These are phyloP conservation scores for Endogone sp. DNA, from an alignment of 192 early-diverging fungal species.

Conservation along the genomic window DNA sequence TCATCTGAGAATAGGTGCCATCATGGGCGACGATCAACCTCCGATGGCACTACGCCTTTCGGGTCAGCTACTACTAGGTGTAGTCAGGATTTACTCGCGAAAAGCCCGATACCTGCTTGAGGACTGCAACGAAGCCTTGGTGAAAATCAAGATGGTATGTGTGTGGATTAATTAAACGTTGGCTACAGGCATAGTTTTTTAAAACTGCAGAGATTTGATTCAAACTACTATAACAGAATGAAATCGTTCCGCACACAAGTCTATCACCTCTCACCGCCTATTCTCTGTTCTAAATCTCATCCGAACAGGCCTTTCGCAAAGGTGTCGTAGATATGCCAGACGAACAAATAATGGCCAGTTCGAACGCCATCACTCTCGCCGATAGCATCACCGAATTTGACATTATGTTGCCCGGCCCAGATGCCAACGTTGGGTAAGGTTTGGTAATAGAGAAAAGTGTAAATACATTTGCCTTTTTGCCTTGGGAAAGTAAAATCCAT, in stretches of 20 bases:
- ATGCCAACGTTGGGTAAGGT: conserved; percentile 29
- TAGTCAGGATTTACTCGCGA: conserved; percentile 91
- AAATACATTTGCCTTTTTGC: too few relatives aligned
- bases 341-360: conserved; percentile 63
- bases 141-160: conserved; percentile 91
- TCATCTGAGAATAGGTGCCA: conserved; percentile 53
- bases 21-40: conserved; percentile 73
- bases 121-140: conserved; percentile 93
- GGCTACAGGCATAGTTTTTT: too few relatives aligned
- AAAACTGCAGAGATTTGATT: too few relatives aligned
- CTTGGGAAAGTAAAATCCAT: too few relatives aligned
- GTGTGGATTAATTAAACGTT: background rate
- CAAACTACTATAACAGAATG: too few relatives aligned
- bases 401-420: conserved; percentile 76
- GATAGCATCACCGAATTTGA: conserved; percentile 91
- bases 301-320: conserved; percentile 62
- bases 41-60: conserved; percentile 93
- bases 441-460: background rate
- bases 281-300: background rate
- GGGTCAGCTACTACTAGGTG: conserved; percentile 94
- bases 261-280: background rate
- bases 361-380: conserved; percentile 82
- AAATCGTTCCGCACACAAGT: too few relatives aligned
- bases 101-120: conserved; percentile 96
- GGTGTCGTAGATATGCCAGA: conserved; percentile 85